Conservation (phyloP, 2,329 filamentous ascomycete genomes). For the Cercospora beticola region DNA sequence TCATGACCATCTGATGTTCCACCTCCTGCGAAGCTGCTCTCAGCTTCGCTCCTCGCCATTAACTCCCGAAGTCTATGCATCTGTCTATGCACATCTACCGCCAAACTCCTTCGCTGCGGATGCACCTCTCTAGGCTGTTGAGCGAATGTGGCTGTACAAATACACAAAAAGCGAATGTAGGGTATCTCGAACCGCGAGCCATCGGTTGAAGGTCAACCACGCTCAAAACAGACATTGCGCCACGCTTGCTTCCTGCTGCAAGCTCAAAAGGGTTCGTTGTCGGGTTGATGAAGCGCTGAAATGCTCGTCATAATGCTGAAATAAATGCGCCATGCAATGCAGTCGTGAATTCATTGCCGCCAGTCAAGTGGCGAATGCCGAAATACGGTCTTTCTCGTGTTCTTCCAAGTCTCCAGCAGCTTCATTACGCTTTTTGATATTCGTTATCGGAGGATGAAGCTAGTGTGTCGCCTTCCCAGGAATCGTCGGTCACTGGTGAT, state of each 20-base stretch:
- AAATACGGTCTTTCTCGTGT: conserved; percentile 10
- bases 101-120: conserved; percentile 13
- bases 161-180: conserved; percentile 30
- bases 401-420: not conserved
- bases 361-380: conserved; percentile 15
- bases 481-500: conserved; percentile 56
- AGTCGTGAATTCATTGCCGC: conserved; percentile 27
- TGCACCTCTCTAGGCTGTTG: conserved; percentile 13
- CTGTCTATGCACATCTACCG: conserved; percentile 18
- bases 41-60: not conserved
- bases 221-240: conserved; percentile 16
- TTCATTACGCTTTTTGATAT: conserved; percentile 30
- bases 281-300: conserved; percentile 21
- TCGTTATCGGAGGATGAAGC: conserved; percentile 37
- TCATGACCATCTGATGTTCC: conserved; percentile 18
- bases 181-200: conserved; percentile 23
- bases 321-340: conserved; percentile 25
- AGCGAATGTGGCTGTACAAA: conserved; percentile 29
- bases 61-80: conserved; percentile 20
- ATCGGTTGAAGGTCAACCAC: conserved; percentile 7
- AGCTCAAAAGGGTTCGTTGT: conserved; percentile 17
- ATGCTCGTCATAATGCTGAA: conserved; percentile 24
- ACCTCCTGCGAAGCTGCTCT: conserved; percentile 4
- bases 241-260: conserved; percentile 8
- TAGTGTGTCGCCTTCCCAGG: conserved; percentile 59